Base-by-base conservation (phyloP, 2,329 filamentous ascomycete species). In the Cordyceps farinosa region DNA sequence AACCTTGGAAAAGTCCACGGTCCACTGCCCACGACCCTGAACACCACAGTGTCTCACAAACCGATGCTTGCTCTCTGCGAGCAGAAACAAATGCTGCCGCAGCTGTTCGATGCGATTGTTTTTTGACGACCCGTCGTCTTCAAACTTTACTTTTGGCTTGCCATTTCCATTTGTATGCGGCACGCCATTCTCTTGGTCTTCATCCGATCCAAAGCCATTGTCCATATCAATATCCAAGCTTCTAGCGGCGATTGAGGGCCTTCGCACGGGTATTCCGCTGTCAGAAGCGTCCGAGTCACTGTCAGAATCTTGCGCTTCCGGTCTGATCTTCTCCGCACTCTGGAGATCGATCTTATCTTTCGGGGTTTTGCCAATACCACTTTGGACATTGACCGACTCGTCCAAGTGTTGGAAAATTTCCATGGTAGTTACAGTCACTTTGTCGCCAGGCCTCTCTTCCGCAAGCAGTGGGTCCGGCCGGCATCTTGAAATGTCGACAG, bases 1-100 rank as follows among this genome's bases (percentile, higher is more conserved):
- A 4, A 98, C 80, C 9, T 84, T 81, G n/a, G 85, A 82, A 72
- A 95, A 96, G 70, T 97, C 88, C 5, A 98, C 86, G 0, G 87
- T 89, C 91, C 92, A 99, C 70, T 90, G 87, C 38, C 89, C 87
- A 30, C 84, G 82, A 38, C 85, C 86, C 42, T 80, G 77, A 48
- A 77, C 80, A 30, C 89, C 87, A 67, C 86, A 86, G 71, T 89
- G 88, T 27, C 85, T 84, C 58, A 91, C 79, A 68, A 95, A 93
- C 1, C 82, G 78, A 74, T 86, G 80, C 65, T 85, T 83, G 76
- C 90, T 88, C 69, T 91, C 87, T 15, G 87, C 82, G 8, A 96
- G 82, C 1, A 93, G 76, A 3, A 87, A 77, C n/a, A 94, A 83
- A 73, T 95, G 91, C 65, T 88, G 86, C 61, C 90, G 85, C 73